These are phyloP conservation scores for Caryopteris hybrid DNA, from an alignment of 305 asterid genomes.

Conservation along the genomic window DNA sequence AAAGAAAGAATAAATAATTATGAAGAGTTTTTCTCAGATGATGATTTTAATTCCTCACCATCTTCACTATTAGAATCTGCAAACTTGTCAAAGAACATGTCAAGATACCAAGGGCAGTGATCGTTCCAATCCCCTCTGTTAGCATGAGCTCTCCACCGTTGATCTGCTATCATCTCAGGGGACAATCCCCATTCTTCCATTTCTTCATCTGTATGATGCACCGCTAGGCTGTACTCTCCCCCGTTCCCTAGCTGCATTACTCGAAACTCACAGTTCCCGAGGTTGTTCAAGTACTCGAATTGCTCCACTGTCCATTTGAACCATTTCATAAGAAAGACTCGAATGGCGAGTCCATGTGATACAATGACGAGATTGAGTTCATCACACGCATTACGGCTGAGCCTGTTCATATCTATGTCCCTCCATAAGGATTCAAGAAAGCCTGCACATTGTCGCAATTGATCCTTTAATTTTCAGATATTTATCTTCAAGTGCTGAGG, in stretches of 20 bases:
- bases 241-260: slow-evolving; percentile 66
- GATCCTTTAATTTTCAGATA: slow-evolving; percentile 5
- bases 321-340: slow-evolving; percentile 83
- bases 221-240: slow-evolving; percentile 81
- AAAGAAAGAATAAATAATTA: slow-evolving; percentile 5
- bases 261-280: slow-evolving; percentile 52
- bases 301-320: slow-evolving; percentile 85
- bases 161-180: slow-evolving; percentile 67
- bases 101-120: slow-evolving; percentile 43
- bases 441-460: slow-evolving; percentile 34
- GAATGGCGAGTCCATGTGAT: slow-evolving; percentile 67
- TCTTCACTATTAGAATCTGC: slow-evolving; percentile 40
- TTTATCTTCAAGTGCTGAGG: background rate
- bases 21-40: background rate
- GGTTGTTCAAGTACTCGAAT: slow-evolving; percentile 61
- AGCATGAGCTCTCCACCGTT: slow-evolving; percentile 49
- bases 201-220: slow-evolving; percentile 50
- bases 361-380: slow-evolving; percentile 58
- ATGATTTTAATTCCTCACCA: slow-evolving; percentile 17
- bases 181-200: slow-evolving; percentile 70
- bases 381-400: slow-evolving; percentile 26
- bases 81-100: slow-evolving; percentile 44
- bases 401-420: slow-evolving; percentile 71
- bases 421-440: slow-evolving; percentile 82
- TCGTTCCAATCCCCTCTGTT: slow-evolving; percentile 42